A percentile compares a stretch with the other conserved stretches of the same genome.
These are phyloP conservation scores for Peribolospora kevripleyi DNA, from an alignment of 768 basidiomycete genomes.

Conservation along the genomic window DNA sequence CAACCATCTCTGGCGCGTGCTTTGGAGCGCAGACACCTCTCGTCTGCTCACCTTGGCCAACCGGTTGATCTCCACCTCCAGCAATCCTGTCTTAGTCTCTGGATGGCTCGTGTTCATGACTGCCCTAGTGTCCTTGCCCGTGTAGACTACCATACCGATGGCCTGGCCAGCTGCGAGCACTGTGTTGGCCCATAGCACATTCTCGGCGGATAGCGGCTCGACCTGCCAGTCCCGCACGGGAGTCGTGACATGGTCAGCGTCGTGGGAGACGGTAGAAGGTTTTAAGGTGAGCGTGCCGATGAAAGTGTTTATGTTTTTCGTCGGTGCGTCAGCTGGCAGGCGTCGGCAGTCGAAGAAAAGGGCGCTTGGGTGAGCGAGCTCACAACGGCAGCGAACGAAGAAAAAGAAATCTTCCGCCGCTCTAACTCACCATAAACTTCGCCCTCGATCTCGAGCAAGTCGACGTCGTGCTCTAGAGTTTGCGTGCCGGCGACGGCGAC, in stretches of 20 bases:
- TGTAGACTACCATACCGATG: slow-evolving; percentile 79
- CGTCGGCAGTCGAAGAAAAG: neutral
- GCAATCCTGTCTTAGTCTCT: slow-evolving; percentile 68
- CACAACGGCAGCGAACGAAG: neutral
- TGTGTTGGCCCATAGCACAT: slow-evolving; percentile 90
- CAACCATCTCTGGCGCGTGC: neutral
- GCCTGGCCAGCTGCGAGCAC: slow-evolving; percentile 87
- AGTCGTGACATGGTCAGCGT: neutral
- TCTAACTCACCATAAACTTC: slow-evolving; percentile 54
- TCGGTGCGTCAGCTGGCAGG: slow-evolving; percentile 59
- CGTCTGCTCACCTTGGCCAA: slow-evolving; percentile 52
- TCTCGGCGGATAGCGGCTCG: slow-evolving; percentile 79
- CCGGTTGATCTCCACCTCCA: slow-evolving; percentile 84
- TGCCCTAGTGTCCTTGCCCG: slow-evolving; percentile 79
- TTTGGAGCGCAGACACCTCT: neutral
- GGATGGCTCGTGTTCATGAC: slow-evolving; percentile 99
- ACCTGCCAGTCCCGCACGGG: slow-evolving; percentile 26
- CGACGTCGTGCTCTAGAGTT: slow-evolving; percentile 32
- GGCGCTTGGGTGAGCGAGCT: neutral
- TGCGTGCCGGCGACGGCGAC: slow-evolving; percentile 70
- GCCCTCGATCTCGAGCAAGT: slow-evolving; percentile 42
- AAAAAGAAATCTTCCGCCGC: neutral
- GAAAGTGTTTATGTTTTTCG: slow-evolving; percentile 89
- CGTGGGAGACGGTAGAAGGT: slow-evolving; percentile 16
- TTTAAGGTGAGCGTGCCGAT: slow-evolving; percentile 59